Evolutionary conservation across 257 asterid species (phyloP), one percentile per base, ranked within the genome.

Genomic region (Solanum corneliomulleri): DNA sequence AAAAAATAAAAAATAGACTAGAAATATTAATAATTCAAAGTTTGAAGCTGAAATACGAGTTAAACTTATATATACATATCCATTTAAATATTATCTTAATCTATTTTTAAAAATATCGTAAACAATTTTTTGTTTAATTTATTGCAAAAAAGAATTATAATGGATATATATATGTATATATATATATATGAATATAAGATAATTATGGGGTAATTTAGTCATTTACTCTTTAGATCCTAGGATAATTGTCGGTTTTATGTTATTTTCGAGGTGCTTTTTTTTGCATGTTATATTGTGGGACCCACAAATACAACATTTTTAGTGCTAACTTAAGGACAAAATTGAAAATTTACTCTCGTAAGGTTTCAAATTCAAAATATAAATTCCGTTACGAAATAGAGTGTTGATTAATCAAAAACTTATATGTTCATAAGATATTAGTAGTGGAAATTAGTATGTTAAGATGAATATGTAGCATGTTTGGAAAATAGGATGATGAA

Each of bases 331-430:
- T 2, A 35, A 72, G 47, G 80, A 35, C 80, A 31, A 4, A 70
- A 15, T 70, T 70, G 49, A 31, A 4, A 70, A 15, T 70, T 70
- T 64, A 64, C 71, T 4, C 16, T 1, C 9, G 14, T 25, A 25
- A 11, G 9, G 35, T 64, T 64, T 8, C 66, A 1, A 58, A 58
- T 8, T 58, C 27, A 58, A 58, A 58, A 58, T 21, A 8, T 58
- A 58, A 21, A 58, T 58, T 2, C 2, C 13, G 5, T 56, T n/a
- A 56, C 11, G 3, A 8, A 0, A 2, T 0, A 0, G 11, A 20
- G 64, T 20, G 5, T 56, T 56, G 25, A 0, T 3, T 56, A 56
- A 7, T 56, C 0, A 56, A 56, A 7, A 56, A 56, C 0, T 58
- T 9, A 20, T 20, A 21, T 58, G 13, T 20, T 58, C 12, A 0